Percentiles rank a stretch among this genome's conserved stretches.
These are phyloP conservation scores for Penicillium lividum DNA, from an alignment of 495 filamentous ascomycete genomes.

Conservation along the genomic window DNA sequence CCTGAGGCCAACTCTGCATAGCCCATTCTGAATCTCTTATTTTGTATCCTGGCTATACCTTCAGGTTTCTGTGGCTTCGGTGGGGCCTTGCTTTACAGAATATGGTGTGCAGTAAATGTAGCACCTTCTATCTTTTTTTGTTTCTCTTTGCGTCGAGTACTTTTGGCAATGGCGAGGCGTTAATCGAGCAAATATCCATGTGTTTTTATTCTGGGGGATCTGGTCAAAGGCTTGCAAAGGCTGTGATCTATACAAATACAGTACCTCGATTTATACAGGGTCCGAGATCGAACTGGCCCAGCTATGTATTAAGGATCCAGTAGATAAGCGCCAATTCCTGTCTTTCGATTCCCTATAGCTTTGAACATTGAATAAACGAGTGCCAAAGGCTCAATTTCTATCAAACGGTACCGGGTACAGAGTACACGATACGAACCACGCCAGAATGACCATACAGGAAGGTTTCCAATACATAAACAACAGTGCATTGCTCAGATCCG, in stretches of 20 bases:
- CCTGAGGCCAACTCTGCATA: neutral
- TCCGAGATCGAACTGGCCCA: neutral
- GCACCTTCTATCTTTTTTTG: conserved; percentile 20
- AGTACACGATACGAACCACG: neutral
- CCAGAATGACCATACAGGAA: conserved; percentile 22
- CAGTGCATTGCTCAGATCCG: neutral
- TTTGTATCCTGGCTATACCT: neutral
- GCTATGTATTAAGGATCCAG: neutral
- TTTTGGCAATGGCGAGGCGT: conserved; percentile 40
- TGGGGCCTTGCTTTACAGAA: neutral
- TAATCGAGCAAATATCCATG: conserved; percentile 31
- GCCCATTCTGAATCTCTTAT: neutral
- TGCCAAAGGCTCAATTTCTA: neutral
- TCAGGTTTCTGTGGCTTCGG: neutral
- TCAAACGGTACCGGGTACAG: neutral
- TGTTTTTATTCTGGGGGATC: conserved; percentile 19
- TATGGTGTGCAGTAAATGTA: conserved; percentile 3
- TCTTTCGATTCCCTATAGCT: neutral
- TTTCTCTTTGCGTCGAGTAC: conserved; percentile 16
- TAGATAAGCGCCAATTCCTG: neutral
- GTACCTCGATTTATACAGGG: neutral
- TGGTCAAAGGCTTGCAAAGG: conserved; percentile 4
- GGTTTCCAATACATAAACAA: conserved; percentile 3
- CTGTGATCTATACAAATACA: conserved; percentile 1
- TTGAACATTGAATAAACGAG: neutral